Base-by-base conservation (phyloP, 176 grass and related monocot species). In the Tillandsia fasciculata region DNA sequence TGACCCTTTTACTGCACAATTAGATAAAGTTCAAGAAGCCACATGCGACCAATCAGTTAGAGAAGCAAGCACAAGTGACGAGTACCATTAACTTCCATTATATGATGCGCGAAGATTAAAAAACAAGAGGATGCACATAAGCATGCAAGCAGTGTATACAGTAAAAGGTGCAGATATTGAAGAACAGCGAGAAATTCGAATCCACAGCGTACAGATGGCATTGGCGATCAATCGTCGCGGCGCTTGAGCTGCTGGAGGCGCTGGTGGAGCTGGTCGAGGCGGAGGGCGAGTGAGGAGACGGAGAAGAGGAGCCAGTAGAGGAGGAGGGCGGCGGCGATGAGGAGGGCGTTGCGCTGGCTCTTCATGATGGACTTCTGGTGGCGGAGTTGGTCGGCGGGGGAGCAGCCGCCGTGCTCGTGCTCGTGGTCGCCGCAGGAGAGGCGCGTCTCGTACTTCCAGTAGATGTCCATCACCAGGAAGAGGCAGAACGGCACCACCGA, bases 331-430 rank as follows among this genome's bases (percentile, higher is more conserved):
- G 88, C 75, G 86, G 79, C 83, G 81, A 96, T 96, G 80, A 96
- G 85, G 76, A 96, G 81, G 15, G 76, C 88, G 81, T 96, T 96
- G 68, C 92, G 83, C 81, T 96, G 92, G 57, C 88, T 91, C 83
- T 91, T 96, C 67, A 96, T 91, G 81, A 96, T 82, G 80, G 92
- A 96, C 70, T 96, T 96, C 79, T 96, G 86, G 81, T 96, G 88
- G 73, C 86, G 92, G 76, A 96, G 88, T 81, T 92, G 80, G 81
- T 96, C 88, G 54, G 85, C 72, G 0, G 92, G 92, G 15, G 92
- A 89, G 86, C 92, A 96, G 28, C 84, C 5, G 4, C 33, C 59
- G 84, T 85, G 78, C 67, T 92, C 88, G 78, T 86, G 72, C 78
- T 74, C 71, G 33, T 0, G 0, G 33, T 42, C 33, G 33, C 33